These are phyloP conservation scores for Penicillium antarcticum DNA, from an alignment of 495 filamentous ascomycete genomes.

Conservation along the genomic window DNA sequence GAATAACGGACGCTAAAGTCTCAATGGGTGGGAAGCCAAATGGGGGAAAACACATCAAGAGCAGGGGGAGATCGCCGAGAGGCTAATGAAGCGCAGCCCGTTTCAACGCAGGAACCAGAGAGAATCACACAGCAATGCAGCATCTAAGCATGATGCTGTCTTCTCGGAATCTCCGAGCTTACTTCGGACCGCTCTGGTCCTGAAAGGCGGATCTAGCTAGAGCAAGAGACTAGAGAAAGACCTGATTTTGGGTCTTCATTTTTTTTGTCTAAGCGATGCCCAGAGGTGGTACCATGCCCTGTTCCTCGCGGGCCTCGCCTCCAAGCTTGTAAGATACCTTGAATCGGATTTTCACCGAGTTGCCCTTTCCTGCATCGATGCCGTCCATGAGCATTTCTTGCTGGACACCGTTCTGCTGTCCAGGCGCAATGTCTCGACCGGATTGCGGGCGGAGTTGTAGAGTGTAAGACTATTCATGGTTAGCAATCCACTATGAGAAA, in stretches of 20 bases:
- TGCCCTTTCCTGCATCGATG: slow-evolving; percentile 66
- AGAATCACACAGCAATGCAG: neutral
- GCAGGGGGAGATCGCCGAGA: neutral
- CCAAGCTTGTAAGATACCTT: slow-evolving; percentile 76
- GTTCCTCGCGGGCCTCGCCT: slow-evolving; percentile 65
- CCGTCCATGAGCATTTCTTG: slow-evolving; percentile 80
- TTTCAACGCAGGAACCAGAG: neutral
- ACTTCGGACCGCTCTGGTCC: neutral
- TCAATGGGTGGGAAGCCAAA: slow-evolving; percentile 9
- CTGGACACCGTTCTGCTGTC: slow-evolving; percentile 72
- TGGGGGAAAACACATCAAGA: neutral
- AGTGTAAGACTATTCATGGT: slow-evolving; percentile 56
- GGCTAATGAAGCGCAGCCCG: neutral
- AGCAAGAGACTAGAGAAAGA: neutral
- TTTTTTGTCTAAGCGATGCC: slow-evolving; percentile 55
- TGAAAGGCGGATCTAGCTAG: neutral
- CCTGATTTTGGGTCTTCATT: neutral
- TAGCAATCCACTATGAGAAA: neutral
- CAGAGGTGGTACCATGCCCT: slow-evolving; percentile 84
- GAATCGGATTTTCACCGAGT: slow-evolving; percentile 82
- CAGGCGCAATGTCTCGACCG: slow-evolving; percentile 67
- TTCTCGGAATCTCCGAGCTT: neutral
- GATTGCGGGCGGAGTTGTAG: slow-evolving; percentile 82
- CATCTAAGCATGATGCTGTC: neutral
- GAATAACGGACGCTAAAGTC: slow-evolving; percentile 22